Percentiles rank a stretch among this genome's conserved stretches.
These are phyloP conservation scores for Oryza brachyantha DNA, from an alignment of 176 grass and related monocot species.

Conservation along the genomic window DNA sequence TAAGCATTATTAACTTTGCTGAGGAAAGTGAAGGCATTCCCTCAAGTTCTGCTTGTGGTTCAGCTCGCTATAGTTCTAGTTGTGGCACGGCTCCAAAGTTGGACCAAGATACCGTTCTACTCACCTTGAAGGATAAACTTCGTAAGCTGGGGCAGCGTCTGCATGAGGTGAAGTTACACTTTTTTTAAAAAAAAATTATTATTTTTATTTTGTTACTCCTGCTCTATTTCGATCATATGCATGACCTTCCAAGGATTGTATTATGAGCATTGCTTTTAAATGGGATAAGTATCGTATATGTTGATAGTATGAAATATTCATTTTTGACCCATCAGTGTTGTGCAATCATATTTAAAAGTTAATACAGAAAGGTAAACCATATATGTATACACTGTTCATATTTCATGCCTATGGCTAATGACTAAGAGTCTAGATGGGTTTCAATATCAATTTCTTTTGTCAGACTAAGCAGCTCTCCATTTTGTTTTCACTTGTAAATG, in stretches of 20 bases:
- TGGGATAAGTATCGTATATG: background rate
- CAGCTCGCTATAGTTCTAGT: slow-evolving; percentile 34
- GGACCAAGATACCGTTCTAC: slow-evolving; percentile 44
- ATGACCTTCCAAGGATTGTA: background rate
- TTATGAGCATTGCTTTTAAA: slow-evolving; percentile 18
- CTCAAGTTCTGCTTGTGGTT: slow-evolving; percentile 40
- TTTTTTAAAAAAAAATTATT: background rate
- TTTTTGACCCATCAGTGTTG: background rate
- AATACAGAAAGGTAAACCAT: background rate
- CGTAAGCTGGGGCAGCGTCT: slow-evolving; percentile 60
- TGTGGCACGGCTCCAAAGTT: slow-evolving; percentile 44
- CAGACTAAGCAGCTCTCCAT: background rate
- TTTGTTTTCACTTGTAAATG: background rate
- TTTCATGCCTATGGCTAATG: background rate
- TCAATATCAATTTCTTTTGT: slow-evolving; percentile 13
- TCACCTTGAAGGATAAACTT: slow-evolving; percentile 61
- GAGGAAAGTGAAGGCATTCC: slow-evolving; percentile 37
- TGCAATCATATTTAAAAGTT: slow-evolving; percentile 5
- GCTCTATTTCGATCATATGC: background rate
- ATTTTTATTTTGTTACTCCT: background rate
- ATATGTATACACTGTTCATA: background rate
- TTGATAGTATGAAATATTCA: background rate
- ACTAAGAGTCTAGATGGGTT: slow-evolving; percentile 3
- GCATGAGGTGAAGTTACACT: slow-evolving; percentile 51
- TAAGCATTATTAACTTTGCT: slow-evolving; percentile 21